Evolutionary conservation across 352 stramenopile species (phyloP).

Genomic region (Phytopythium boreale): DNA sequence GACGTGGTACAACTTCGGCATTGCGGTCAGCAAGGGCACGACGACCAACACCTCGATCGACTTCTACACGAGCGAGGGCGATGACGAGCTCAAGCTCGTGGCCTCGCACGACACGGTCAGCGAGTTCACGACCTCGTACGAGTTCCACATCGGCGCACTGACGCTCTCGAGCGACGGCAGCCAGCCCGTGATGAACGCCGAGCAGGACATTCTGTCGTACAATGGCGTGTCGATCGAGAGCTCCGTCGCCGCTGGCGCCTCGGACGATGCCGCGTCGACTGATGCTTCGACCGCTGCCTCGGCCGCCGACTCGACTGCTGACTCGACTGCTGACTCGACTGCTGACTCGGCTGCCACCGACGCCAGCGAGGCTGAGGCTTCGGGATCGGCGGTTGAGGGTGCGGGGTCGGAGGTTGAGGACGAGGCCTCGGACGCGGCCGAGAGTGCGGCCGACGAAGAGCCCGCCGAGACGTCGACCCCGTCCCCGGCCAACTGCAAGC

Average conservation of each 20-base stretch:
- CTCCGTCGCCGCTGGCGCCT: conserved; percentile 12
- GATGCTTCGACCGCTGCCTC: background rate
- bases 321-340: background rate
- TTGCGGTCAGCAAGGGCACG: conserved; percentile 26
- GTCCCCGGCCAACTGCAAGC: conserved; percentile 4
- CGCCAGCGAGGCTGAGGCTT: no score
- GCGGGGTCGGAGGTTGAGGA: no score
- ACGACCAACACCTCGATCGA: conserved; percentile 24
- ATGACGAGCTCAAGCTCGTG: conserved; percentile 27
- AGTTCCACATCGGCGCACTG: conserved; percentile 45
- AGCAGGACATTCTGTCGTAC: conserved; percentile 40
- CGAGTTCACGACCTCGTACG: conserved; percentile 21
- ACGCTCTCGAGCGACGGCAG: conserved; percentile 39
- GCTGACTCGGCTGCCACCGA: background rate
- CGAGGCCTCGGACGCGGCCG: background rate
- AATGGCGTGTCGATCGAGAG: conserved; percentile 40
- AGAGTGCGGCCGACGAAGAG: background rate
- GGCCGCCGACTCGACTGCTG: background rate
- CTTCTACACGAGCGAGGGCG: conserved; percentile 51
- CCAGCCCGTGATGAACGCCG: conserved; percentile 26
- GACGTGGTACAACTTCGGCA: conserved; percentile 71
- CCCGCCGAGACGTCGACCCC: background rate
- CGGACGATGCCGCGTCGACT: background rate
- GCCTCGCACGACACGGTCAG: conserved; percentile 27
- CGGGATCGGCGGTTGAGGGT: no score